Conservation (phyloP, 2,329 filamentous ascomycete species). For the Boeremia exigua region DNA sequence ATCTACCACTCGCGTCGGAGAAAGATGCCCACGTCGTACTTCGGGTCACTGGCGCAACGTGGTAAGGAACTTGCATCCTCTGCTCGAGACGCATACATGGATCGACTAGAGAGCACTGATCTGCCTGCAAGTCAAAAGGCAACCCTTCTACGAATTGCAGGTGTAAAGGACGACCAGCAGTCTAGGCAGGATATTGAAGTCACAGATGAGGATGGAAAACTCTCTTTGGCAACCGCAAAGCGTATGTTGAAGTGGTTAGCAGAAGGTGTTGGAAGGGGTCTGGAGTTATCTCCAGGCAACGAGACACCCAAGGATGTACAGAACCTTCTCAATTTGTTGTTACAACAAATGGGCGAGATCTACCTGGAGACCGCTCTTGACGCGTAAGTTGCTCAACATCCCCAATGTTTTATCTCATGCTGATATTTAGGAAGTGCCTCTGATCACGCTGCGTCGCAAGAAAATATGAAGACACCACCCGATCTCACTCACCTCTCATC, state of each 20-base stretch:
- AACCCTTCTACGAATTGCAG: slow-evolving; percentile 89
- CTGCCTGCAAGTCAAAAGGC: slow-evolving; percentile 85
- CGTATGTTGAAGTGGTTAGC: slow-evolving; percentile 98
- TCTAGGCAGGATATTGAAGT: slow-evolving; percentile 89
- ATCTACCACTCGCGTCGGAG: slow-evolving; percentile 90
- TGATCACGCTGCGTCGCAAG: slow-evolving; percentile 77
- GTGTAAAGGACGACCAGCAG: slow-evolving; percentile 74
- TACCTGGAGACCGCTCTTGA: slow-evolving; percentile 71
- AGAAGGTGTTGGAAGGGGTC: slow-evolving; percentile 86
- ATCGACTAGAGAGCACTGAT: slow-evolving; percentile 86
- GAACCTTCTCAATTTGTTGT: slow-evolving; percentile 79
- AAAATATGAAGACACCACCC: slow-evolving; percentile 82
- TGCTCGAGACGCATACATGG: slow-evolving; percentile 89
- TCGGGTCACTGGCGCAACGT: slow-evolving; percentile 88
- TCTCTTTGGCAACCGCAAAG: slow-evolving; percentile 89
- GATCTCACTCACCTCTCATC: slow-evolving; percentile 83
- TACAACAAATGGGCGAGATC: slow-evolving; percentile 87
- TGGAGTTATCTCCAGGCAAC: slow-evolving; percentile 85
- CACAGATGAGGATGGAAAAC: slow-evolving; percentile 82
- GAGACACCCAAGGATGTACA: slow-evolving; percentile 96
- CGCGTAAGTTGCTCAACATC: slow-evolving; percentile 49
- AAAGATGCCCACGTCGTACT: slow-evolving; percentile 88
- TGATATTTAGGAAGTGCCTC: slow-evolving; percentile 47
- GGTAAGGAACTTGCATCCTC: slow-evolving; percentile 87
- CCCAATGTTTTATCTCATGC: neutral